These are phyloP conservation scores for Solanum hybrid DNA, from an alignment of 305 asterid genomes.

Conservation along the genomic window DNA sequence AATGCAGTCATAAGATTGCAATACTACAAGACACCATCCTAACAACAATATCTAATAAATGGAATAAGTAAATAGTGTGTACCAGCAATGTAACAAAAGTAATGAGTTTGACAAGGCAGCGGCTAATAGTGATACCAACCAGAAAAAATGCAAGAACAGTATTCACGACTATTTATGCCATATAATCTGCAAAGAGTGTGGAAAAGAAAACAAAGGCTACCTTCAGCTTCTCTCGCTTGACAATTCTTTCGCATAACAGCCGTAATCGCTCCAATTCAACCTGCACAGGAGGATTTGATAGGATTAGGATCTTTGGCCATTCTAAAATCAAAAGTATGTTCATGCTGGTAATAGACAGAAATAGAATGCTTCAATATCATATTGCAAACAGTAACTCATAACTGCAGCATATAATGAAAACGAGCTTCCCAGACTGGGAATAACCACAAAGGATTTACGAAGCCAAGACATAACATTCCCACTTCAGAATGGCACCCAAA, in stretches of 20 bases:
- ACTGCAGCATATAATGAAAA: background rate
- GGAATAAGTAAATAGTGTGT: background rate
- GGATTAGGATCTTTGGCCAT: background rate
- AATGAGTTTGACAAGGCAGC: background rate
- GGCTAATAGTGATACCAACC: background rate
- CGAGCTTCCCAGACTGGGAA: background rate
- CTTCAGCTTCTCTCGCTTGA: constrained; percentile 87
- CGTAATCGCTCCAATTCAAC: constrained; percentile 97
- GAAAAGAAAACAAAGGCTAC: constrained; percentile 27
- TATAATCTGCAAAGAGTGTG: background rate
- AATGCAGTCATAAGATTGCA: background rate
- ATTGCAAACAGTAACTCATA: background rate
- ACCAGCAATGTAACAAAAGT: constrained; percentile 1
- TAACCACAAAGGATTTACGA: background rate
- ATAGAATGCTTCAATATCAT: background rate
- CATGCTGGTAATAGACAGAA: background rate
- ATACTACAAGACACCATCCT: background rate
- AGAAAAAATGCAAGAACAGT: background rate
- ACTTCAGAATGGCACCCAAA: background rate
- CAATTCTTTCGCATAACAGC: constrained; percentile 89
- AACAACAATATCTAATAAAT: background rate
- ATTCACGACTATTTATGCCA: background rate
- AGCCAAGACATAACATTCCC: background rate
- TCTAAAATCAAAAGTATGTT: background rate
- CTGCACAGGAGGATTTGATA: constrained; percentile 24